phyloP scores from a whole-genome alignment of 75 land plant species.

The Pinus albicaulis region DNA sequence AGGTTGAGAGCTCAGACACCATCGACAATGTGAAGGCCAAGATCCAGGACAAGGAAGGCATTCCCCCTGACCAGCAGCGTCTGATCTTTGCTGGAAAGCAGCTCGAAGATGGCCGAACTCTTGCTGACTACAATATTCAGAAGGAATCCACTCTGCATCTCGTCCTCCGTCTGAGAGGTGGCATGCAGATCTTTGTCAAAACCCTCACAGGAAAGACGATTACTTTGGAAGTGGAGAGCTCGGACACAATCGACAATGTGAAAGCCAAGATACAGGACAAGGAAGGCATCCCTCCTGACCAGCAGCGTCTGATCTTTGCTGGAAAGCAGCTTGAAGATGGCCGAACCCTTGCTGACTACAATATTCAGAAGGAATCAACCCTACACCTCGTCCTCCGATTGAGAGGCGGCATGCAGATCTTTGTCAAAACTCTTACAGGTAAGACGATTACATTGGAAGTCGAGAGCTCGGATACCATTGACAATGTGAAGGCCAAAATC shows the following conservation, averaged over 20 bases:
- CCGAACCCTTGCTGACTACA: conserved; percentile 8
- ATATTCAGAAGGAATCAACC: conserved; percentile 18
- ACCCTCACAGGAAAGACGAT: too few species aligned
- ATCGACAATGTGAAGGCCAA: too few species aligned
- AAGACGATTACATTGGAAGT: background rate
- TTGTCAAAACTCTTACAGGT: background rate
- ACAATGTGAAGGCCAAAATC: background rate
- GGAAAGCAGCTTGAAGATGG: conserved; percentile 21
- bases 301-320: conserved; percentile 29
- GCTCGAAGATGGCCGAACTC: conserved; percentile 12
- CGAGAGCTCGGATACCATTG: background rate
- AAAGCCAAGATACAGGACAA: conserved; percentile 8
- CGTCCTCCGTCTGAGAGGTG: too few species aligned
- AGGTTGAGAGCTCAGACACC: too few species aligned
- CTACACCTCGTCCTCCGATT: conserved; percentile 34
- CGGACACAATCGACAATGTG: too few species aligned
- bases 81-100: conserved; percentile 20
- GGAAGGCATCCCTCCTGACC: conserved; percentile 23
- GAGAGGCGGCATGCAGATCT: conserved; percentile 18
- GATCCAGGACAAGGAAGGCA: too few species aligned
- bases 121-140: background rate
- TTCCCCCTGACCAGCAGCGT: conserved; percentile 17
- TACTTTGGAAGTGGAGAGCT: too few species aligned
- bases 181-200: too few species aligned
- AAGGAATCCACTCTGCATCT: too few species aligned